Base-by-base conservation (phyloP, 352 stramenopile species). In the Aphanomyces cochlioides region DNA sequence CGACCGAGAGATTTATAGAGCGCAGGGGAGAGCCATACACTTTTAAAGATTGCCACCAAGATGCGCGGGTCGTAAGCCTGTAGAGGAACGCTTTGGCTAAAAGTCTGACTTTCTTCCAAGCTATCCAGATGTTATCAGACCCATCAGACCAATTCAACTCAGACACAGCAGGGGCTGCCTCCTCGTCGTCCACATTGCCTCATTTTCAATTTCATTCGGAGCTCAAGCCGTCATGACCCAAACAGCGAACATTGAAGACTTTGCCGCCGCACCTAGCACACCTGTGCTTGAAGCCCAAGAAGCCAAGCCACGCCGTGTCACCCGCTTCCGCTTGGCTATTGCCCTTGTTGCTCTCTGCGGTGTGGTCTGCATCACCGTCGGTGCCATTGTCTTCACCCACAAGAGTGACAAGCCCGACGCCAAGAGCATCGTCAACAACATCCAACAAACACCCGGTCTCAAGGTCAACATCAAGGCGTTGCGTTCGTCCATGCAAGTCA, bases 381-480 rank as follows among this genome's bases (percentile, higher is more conserved):
- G 43, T 50, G 43, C 43, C 10, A n/a, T n/a, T 2, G 10, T 50
- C 17, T 50, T 50, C 43, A 50, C 43, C 43, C 10, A 50, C 10
- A 50, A 50, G 10, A 50, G 17, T 2, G 43, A 50, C 43, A 1
- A 50, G 10, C 10, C 10, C 43, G 43, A 67, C 47, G 41, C 60
- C 37, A n/a, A 17, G 28, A n/a, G 21, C 17, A 67, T 67, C 37
- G 8, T 67, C 17, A 40, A 37, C 28, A 67, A 57, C 60, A 57
- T 67, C 17, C 60, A 67, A 37, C 60, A 67, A 28, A 12, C 60
- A 28, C 28, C 60, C 4, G 60, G 8, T 8, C 13, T 67, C 47
- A 19, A 37, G 41, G 10, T 67, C 34, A 67, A 37, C 6, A 13
- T 67, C 37, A 67, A 37, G 19, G 60, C 60, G 7, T 34, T 54